Percentiles rank a stretch among this genome's conserved stretches.
Conservation (phyloP, 768 basidiomycete genomes). For the Coprinopsis strossmayeri region DNA sequence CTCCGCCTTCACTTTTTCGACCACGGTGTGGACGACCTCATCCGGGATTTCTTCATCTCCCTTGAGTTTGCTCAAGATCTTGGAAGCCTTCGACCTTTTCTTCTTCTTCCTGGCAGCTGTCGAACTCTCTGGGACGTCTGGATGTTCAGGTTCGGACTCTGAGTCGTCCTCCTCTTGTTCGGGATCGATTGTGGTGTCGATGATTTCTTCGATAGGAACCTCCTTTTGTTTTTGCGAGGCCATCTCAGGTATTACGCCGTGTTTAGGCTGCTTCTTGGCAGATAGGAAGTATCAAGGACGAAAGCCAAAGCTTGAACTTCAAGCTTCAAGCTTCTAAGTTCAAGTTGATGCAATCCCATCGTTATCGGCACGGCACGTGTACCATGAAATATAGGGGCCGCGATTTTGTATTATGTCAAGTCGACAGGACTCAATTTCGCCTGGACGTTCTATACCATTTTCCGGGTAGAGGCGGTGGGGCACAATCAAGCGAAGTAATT, state of each 20-base stretch:
- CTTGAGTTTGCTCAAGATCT: slow-evolving; percentile 40
- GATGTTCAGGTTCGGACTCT: slow-evolving; percentile 1
- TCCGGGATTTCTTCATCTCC: slow-evolving; percentile 50
- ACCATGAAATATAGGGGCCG: too few relatives aligned
- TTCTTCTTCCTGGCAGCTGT: slow-evolving; percentile 70
- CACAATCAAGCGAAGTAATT: too few relatives aligned
- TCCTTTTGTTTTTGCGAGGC: not conserved
- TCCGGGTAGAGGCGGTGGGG: too few relatives aligned
- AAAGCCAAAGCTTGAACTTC: too few relatives aligned
- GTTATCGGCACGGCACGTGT: too few relatives aligned
- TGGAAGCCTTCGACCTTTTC: slow-evolving; percentile 70
- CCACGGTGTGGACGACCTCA: slow-evolving; percentile 54
- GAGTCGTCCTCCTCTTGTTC: slow-evolving; percentile 5
- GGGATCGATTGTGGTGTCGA: slow-evolving; percentile 9
- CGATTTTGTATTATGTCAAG: too few relatives aligned
- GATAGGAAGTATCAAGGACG: too few relatives aligned
- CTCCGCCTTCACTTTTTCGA: slow-evolving; percentile 59
- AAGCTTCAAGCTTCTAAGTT: too few relatives aligned
- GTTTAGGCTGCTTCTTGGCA: too few relatives aligned
- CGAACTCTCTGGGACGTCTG: slow-evolving; percentile 1
- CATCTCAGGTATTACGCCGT: not conserved
- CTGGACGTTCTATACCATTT: too few relatives aligned
- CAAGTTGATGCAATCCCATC: too few relatives aligned
- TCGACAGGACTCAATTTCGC: too few relatives aligned
- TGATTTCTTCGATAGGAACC: slow-evolving; percentile 2